phyloP scores from a whole-genome alignment of 2,329 filamentous ascomycete species.

The Xylariaceae sp. region DNA sequence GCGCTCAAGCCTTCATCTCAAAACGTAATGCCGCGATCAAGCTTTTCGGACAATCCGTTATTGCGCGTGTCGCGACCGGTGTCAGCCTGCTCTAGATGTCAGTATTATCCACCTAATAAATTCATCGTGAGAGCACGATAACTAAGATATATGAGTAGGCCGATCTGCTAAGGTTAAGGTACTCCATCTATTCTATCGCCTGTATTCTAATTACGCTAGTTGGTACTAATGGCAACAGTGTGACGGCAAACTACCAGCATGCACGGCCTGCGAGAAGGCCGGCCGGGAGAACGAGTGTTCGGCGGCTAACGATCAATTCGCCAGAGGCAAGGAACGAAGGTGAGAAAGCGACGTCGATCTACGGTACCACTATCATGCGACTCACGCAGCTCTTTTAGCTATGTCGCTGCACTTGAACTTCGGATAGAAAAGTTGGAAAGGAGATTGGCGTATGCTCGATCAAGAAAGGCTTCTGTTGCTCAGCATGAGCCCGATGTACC shows the following conservation, averaged over 20 bases:
- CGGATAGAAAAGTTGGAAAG: constrained; percentile 86
- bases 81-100: constrained; percentile 77
- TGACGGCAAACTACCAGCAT: constrained; percentile 93
- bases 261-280: constrained; percentile 91
- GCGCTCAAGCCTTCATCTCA: constrained; percentile 14
- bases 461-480: constrained; percentile 70
- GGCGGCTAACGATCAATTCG: constrained; percentile 93
- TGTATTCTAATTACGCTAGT: constrained; percentile 1
- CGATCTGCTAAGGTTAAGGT: constrained; percentile 93
- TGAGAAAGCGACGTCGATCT: constrained; percentile 37
- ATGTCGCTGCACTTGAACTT: constrained; percentile 92
- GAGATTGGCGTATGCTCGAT: constrained; percentile 69
- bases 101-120: constrained; percentile 30
- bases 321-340: constrained; percentile 92
- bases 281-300: constrained; percentile 87
- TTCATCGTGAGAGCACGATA: constrained; percentile 4
- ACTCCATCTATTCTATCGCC: constrained; percentile 11
- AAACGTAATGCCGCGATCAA: constrained; percentile 42
- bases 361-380: constrained; percentile 6
- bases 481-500: constrained; percentile 62
- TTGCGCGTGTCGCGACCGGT: constrained; percentile 77
- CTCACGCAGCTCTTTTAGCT: constrained; percentile 50
- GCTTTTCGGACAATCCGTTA: constrained; percentile 55
- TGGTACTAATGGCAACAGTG: constrained; percentile 56
- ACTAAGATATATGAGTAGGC: constrained; percentile 46